These are phyloP conservation scores for Metschnikowia kofuensis DNA, from an alignment of 805 yeast species.

Conservation along the genomic window DNA sequence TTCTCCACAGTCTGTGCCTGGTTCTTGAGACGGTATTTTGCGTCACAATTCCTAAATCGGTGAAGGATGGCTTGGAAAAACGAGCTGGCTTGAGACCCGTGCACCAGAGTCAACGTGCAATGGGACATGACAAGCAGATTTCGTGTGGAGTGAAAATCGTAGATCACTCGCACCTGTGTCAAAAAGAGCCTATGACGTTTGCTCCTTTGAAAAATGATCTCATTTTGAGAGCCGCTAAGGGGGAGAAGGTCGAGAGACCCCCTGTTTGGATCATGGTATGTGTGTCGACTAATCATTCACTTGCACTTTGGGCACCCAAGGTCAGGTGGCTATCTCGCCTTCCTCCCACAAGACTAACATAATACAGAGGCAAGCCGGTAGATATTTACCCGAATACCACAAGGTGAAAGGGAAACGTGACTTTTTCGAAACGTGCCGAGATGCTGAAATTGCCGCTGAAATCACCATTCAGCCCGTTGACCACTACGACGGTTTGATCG, in stretches of 20 bases:
- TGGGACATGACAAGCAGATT: not conserved
- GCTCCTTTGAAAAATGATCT: constrained; percentile 85
- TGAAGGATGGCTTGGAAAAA: constrained; percentile 1
- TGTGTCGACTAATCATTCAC: constrained; percentile 1
- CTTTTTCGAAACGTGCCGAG: constrained; percentile 93
- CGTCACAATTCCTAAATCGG: constrained; percentile 6
- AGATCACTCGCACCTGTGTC: not conserved
- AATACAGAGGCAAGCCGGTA: constrained; percentile 83
- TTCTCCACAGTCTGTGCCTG: not conserved
- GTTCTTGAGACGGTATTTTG: constrained; percentile 5
- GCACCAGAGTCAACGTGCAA: constrained; percentile 2
- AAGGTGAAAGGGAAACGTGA: constrained; percentile 80
- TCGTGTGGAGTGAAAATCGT: constrained; percentile 1
- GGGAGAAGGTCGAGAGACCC: constrained; percentile 90
- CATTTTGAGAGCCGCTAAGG: constrained; percentile 87
- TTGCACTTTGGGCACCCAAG: not conserved
- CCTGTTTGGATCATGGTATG: constrained; percentile 94
- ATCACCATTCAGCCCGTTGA: constrained; percentile 95
- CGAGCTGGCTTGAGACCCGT: constrained; percentile 8
- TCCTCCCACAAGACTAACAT: constrained; percentile 8
- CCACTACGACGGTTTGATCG: constrained; percentile 83
- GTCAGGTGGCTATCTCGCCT: not conserved
- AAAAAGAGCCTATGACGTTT: constrained; percentile 40
- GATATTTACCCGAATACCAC: constrained; percentile 90
- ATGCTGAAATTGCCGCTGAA: constrained; percentile 88